These are phyloP conservation scores for Rosa persica DNA, from an alignment of 306 rosid species.

Conservation along the genomic window DNA sequence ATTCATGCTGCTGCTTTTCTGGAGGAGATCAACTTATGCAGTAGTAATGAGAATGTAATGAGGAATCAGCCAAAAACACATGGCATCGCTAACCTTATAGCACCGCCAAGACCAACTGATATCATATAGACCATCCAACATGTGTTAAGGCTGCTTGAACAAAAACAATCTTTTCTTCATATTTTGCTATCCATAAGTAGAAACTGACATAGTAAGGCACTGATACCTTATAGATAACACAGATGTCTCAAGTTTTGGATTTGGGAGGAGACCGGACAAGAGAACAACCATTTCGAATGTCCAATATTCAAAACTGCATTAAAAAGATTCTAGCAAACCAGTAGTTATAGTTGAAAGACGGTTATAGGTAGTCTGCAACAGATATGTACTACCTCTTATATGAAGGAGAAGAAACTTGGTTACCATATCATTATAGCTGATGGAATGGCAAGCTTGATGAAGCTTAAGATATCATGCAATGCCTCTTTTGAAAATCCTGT, in stretches of 20 bases:
- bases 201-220: not conserved
- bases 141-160: constrained; percentile 50
- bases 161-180: not conserved
- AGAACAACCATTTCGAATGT: constrained; percentile 67
- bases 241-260: constrained; percentile 63
- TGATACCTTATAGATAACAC: constrained; percentile 56
- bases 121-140: constrained; percentile 63
- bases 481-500: constrained; percentile 53
- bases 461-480: constrained; percentile 43
- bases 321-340: not conserved
- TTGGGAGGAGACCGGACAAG: constrained; percentile 59
- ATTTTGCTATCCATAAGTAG: not conserved
- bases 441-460: constrained; percentile 53
- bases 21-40: not conserved
- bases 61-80: not conserved
- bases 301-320: constrained; percentile 54
- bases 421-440: constrained; percentile 67
- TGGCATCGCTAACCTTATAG: constrained; percentile 46
- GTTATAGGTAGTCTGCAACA: not conserved
- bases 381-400: not conserved
- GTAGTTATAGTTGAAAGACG: not conserved
- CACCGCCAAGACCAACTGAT: constrained; percentile 61
- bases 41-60: not conserved
- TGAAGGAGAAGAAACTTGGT: constrained; percentile 9
- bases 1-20: not conserved